Base-by-base conservation (phyloP, 371 early-diverging fungal genomes). In the Mortierella sp. region DNA sequence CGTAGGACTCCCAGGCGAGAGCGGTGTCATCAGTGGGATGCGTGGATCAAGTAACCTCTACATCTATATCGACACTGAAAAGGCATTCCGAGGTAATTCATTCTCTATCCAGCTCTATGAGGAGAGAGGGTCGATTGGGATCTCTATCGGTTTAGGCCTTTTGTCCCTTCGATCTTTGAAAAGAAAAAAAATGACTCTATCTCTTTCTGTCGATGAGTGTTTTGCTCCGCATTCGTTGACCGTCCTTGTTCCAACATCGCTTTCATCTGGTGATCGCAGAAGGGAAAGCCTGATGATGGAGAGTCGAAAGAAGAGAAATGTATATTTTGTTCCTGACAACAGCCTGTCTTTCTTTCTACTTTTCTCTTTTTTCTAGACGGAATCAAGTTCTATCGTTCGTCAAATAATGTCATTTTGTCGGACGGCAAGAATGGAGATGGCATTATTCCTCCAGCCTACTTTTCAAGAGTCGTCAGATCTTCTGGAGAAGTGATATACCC, bases 351-450 rank as follows among this genome's bases (percentile, higher is more conserved):
- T 15, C 4, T n/a, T 29, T 18, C 28, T 62, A 56, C 56, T 62
- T 57, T 21, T 63, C 28, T 62, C 19, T n/a, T 62, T 3, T 52
- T 46, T 0, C 16, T 28, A 85, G 96, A 89, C 64, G 94, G 94
- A 0, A 89, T 96, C 68, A 76, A 81, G 64, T 96, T 96, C 76
- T 91, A 86, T 62, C 74, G 79, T 58, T 91, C 95, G 7, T 81
- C 84, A 1, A 97, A 97, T 75, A 83, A 89, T 72, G 97, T 97
- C 4, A 89, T 95, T 21, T 74, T 96, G 66, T 89, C 92, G 15
- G 82, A 84, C 51, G 96, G 96, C 0, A 81, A 85, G 58, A 94
- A 95, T 1, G 72, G 86, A 12, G 66, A 87, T 45, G 94, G 96
- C 0, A 63, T 87, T 9, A 83, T 96, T 37, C 72, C 85, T 12